Evolutionary conservation across 139 green algal species (phyloP).

Genomic region (Axilococcus clingmanii): DNA sequence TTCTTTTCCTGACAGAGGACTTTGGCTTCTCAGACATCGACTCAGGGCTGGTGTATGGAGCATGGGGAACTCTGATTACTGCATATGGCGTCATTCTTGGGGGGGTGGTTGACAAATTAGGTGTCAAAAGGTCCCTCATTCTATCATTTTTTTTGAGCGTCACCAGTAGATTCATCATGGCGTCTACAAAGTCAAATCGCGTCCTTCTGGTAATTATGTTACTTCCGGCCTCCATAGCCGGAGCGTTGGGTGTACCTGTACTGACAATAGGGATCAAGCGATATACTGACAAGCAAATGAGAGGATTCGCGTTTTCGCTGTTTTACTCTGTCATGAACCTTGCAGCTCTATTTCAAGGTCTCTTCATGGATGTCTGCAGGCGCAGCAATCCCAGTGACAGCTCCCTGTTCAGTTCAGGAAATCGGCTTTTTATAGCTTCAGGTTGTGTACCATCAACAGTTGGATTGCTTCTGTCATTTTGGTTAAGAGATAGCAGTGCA

Average conservation of each 20-base stretch:
- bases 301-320: slow-evolving; percentile 39
- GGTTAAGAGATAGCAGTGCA: not conserved
- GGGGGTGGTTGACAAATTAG: slow-evolving; percentile 29
- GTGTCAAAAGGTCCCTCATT: slow-evolving; percentile 15
- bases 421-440: slow-evolving; percentile 32
- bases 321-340: slow-evolving; percentile 55
- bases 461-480: slow-evolving; percentile 7
- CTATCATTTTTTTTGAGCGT: slow-evolving; percentile 24
- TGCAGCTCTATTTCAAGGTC: slow-evolving; percentile 33
- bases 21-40: slow-evolving; percentile 33
- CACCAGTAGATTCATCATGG: slow-evolving; percentile 18
- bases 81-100: slow-evolving; percentile 32
- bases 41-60: slow-evolving; percentile 34
- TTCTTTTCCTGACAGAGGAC: slow-evolving; percentile 37
- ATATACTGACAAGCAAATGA: slow-evolving; percentile 17
- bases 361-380: slow-evolving; percentile 39
- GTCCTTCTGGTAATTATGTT: slow-evolving; percentile 31
- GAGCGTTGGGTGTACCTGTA: slow-evolving; percentile 38
- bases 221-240: slow-evolving; percentile 28
- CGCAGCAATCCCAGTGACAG: slow-evolving; percentile 4
- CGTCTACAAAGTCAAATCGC: slow-evolving; percentile 13
- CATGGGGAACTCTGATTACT: slow-evolving; percentile 40
- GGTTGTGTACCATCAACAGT: slow-evolving; percentile 17
- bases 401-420: slow-evolving; percentile 38
- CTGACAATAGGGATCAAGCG: slow-evolving; percentile 42